phyloP scores from a whole-genome alignment of 495 filamentous ascomycete species.

The Aspergillus asperescens region DNA sequence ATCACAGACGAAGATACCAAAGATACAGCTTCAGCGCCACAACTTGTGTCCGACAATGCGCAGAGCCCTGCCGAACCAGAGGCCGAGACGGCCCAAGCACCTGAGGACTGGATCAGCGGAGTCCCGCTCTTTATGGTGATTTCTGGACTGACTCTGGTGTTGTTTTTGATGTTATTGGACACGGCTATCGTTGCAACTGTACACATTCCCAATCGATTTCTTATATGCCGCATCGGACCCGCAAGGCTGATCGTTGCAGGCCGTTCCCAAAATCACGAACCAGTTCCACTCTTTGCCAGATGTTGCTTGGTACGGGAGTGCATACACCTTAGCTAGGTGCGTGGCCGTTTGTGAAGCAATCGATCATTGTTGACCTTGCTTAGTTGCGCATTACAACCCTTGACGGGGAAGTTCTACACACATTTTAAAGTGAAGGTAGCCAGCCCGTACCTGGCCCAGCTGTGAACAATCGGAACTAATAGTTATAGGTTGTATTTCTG shows the following conservation, averaged over 20 bases:
- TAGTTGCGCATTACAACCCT: neutral
- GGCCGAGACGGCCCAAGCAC: neutral
- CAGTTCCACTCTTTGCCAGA: constrained; percentile 26
- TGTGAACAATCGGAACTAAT: constrained; percentile 20
- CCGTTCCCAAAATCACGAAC: constrained; percentile 40
- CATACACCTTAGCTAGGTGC: neutral
- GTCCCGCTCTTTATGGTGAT: constrained; percentile 12
- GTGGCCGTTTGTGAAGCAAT: neutral
- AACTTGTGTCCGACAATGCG: too few species aligned
- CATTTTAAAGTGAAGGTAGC: neutral
- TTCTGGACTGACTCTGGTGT: constrained; percentile 22
- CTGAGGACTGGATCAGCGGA: neutral
- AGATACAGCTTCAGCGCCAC: too few species aligned
- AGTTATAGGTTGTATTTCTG: constrained; percentile 28
- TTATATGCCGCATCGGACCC: neutral
- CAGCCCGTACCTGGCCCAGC: constrained; percentile 45
- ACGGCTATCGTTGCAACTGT: neutral
- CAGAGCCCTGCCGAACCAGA: too few species aligned
- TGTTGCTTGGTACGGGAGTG: constrained; percentile 3
- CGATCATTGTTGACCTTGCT: constrained; percentile 16
- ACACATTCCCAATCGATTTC: neutral
- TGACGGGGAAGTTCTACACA: constrained; percentile 1
- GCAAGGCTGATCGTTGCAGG: constrained; percentile 17
- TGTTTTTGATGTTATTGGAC: constrained; percentile 46
- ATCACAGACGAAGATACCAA: too few species aligned